Evolutionary conservation across 2,329 filamentous ascomycete species (phyloP).

Genomic region (Parafenestella ontariensis): DNA sequence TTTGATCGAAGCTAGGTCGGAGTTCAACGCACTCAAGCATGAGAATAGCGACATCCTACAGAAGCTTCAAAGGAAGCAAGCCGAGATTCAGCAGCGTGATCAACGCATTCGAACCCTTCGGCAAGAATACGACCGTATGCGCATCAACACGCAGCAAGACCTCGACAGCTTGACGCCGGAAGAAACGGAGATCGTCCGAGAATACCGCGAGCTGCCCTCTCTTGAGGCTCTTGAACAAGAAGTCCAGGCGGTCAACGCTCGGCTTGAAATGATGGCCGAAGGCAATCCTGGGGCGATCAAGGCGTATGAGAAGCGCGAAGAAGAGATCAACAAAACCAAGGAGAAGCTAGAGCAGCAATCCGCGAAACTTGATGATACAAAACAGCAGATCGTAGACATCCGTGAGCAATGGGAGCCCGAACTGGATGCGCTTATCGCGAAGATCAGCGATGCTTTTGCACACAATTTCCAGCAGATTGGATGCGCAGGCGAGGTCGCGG

Average conservation of each 20-base stretch:
- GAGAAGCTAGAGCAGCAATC: constrained; percentile 65
- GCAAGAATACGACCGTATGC: constrained; percentile 19
- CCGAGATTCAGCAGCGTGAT: constrained; percentile 25
- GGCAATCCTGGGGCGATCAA: constrained; percentile 77
- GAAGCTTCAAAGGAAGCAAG: constrained; percentile 44
- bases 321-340: constrained; percentile 71
- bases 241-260: constrained; percentile 75
- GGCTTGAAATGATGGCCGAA: constrained; percentile 80
- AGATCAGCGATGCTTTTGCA: constrained; percentile 89
- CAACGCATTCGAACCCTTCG: constrained; percentile 13
- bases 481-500: constrained; percentile 86
- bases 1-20: constrained; percentile 81
- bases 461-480: constrained; percentile 94
- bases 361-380: constrained; percentile 62
- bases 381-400: constrained; percentile 68
- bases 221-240: constrained; percentile 72
- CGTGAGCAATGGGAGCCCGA: constrained; percentile 81
- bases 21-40: constrained; percentile 71
- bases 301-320: constrained; percentile 64
- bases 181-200: constrained; percentile 28
- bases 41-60: constrained; percentile 59
- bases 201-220: constrained; percentile 24
- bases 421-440: constrained; percentile 76
- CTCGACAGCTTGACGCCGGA: constrained; percentile 31
- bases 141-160: constrained; percentile 22